A percentile compares a stretch with the other conserved stretches of the same genome.
Conservation (phyloP, 208 protist genomes). For the Leishmania amazonensis region DNA sequence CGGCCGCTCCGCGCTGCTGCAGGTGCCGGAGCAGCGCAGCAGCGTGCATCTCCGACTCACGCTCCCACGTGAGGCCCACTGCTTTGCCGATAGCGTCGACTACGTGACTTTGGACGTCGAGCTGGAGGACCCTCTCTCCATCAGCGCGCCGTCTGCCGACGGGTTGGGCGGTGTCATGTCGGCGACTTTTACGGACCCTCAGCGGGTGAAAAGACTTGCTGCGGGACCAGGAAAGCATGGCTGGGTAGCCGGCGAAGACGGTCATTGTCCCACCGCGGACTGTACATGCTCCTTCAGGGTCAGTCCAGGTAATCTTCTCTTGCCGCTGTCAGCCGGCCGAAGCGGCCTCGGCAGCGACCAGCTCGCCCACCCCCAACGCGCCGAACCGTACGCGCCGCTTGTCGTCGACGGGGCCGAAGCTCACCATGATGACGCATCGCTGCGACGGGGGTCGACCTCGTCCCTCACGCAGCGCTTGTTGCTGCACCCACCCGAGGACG, state of each 20-base stretch:
- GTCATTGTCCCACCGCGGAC: background rate
- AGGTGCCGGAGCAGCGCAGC: conserved; percentile 56
- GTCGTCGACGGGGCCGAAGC: background rate
- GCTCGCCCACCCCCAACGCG: background rate
- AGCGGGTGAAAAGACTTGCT: background rate
- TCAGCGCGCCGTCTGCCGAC: background rate
- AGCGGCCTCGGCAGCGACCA: background rate
- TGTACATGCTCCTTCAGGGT: conserved; percentile 20
- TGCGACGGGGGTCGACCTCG: background rate
- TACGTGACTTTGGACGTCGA: conserved; percentile 65
- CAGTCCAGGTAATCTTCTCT: conserved; percentile 10
- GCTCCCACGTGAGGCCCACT: conserved; percentile 54
- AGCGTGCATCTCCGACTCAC: conserved; percentile 49
- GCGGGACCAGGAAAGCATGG: background rate
- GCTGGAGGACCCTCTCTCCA: conserved; percentile 39
- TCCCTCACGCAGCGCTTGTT: background rate
- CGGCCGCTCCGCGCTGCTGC: conserved; percentile 19
- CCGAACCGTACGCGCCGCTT: background rate
- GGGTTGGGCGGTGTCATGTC: background rate
- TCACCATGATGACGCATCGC: background rate
- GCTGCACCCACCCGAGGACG: background rate
- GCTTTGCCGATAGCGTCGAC: conserved; percentile 63
- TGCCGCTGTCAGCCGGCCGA: conserved; percentile 4
- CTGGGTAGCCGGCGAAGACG: background rate
- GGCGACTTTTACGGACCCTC: background rate